Evolutionary conservation across 768 basidiomycete genomes (phyloP), one percentile per base, ranked within the genome.

Genomic region (Russula lepida): DNA sequence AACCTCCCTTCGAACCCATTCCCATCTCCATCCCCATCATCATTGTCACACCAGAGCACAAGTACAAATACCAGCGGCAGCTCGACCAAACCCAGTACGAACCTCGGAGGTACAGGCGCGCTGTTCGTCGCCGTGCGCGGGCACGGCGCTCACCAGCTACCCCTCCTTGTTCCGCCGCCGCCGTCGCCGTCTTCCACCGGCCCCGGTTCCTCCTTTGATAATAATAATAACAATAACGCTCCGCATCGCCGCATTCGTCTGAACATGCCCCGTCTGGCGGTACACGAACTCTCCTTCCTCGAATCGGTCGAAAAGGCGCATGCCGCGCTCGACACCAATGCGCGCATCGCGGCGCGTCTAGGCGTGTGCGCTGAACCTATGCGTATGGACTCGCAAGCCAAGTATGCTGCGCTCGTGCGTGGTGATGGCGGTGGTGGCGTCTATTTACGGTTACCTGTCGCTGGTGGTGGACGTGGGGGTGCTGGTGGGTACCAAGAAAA

Each of bases 341-440:
- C 83, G 35, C 79, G 78, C 23, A 86, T 98, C 37, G 84, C 89
- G 0, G 68, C 79, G 33, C 67, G 85, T 5, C 76, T 98, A 27
- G 80, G 80, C 2, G 80, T 97, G 57, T 83, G 84, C 19, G 75
- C 80, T 2, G 70, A 79, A 0, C 85, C 89, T 9, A 77, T 84
- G 17, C 79, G 92, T 21, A 97, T 98, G 94, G 95, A 98, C 71
- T 91, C 88, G 70, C 95, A 98, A 72, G 93, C 94, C 1, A 99
- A 98, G 74, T 98, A 98, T 67, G 84, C 87, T 32, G 85, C 86
- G 68, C 81, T 98, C 15, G 84, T 85, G 5, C 77, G 95, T 44
- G 93, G 95, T 0, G 89, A 95, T 58, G 94, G 93, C 2, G 43
- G 46, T 6, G 66, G 60, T 0, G 86, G 84, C 1, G 81, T 83